Evolutionary conservation across 148 eudicot genomes (phyloP), one percentile per base, ranked within the genome.

Genomic region (Spergularia bocconei): DNA sequence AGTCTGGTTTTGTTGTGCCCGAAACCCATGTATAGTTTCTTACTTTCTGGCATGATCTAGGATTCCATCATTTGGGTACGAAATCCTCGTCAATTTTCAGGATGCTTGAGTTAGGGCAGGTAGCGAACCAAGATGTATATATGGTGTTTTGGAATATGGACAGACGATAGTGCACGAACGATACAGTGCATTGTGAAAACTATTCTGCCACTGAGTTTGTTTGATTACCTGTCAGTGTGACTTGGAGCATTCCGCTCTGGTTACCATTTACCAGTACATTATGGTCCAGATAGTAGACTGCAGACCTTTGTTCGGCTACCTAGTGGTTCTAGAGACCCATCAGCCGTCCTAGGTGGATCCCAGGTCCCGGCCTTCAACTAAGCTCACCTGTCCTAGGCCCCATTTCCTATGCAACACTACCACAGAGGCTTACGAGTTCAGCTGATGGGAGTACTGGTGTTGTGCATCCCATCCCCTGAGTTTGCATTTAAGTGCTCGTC

Each of bases 1-100:
- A 39, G 52, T 38, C 51, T 38, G 57, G 21, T 39, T 44, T 72
- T 53, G 36, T 55, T 16, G 13, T 51, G 19, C 33, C 55, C 54
- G 11, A 25, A 78, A 9, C 53, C 47, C 47, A 4, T 73, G 68
- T 73, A 62, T 62, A 74, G 58, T 17, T 51, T 60, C 20, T 62
- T 62, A 74, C 51, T 17, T 51, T 60, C 20, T 62, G 39, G 48
- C 54, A 75, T 19, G 70, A 75, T 64, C 54, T 41, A 60, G 71
- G 71, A 39, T 17, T 14, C 59, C 4, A 8, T 36, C 17, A 9
- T 15, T 56, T 36, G 44, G 62, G 14, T 8, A 59, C 12, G 9
- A 38, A 25, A 67, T 67, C 14, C 25, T 47, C 23, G 13, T 13
- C 14, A 67, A 38, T 73, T 21, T 52, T 63, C 70, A 74, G 7